Evolutionary conservation across 2,329 filamentous ascomycete genomes (phyloP).

Genomic region (Beauveria rudraprayagi): DNA sequence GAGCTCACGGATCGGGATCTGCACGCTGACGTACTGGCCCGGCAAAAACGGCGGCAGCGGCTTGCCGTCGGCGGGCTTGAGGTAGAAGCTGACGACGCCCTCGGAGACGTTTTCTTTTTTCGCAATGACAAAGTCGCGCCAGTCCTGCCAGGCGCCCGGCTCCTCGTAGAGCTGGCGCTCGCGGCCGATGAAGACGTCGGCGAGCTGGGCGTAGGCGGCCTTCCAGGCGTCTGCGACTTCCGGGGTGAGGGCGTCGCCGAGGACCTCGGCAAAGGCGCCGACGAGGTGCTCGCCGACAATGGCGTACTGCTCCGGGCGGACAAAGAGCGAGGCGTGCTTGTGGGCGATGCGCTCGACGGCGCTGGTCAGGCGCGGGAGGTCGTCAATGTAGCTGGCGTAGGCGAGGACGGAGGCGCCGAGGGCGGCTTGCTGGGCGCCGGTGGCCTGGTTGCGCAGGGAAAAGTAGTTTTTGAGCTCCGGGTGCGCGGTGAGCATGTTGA

Average conservation of each 20-base stretch:
- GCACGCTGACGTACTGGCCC: slow-evolving; percentile 66
- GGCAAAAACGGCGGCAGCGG: slow-evolving; percentile 54
- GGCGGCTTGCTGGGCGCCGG: slow-evolving; percentile 60
- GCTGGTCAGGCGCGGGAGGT: slow-evolving; percentile 50
- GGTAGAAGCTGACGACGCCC: slow-evolving; percentile 60
- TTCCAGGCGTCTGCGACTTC: slow-evolving; percentile 64
- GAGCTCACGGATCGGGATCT: slow-evolving; percentile 51
- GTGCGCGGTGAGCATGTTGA: slow-evolving; percentile 54
- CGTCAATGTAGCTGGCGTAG: slow-evolving; percentile 66
- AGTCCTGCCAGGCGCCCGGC: slow-evolving; percentile 35
- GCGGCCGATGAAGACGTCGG: slow-evolving; percentile 59
- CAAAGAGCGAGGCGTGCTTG: slow-evolving; percentile 66
- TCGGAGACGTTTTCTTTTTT: slow-evolving; percentile 53
- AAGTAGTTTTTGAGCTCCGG: slow-evolving; percentile 63
- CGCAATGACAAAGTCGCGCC: slow-evolving; percentile 47
- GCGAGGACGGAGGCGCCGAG: slow-evolving; percentile 62
- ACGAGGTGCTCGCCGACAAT: slow-evolving; percentile 64
- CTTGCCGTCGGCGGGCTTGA: slow-evolving; percentile 50
- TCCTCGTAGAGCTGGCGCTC: slow-evolving; percentile 55
- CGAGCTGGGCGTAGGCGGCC: slow-evolving; percentile 62
- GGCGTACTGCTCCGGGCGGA: slow-evolving; percentile 60
- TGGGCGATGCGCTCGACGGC: slow-evolving; percentile 62
- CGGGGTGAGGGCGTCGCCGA: slow-evolving; percentile 58
- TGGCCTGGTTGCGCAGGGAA: slow-evolving; percentile 60
- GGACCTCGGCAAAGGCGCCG: slow-evolving; percentile 56